phyloP scores from a whole-genome alignment of 1,284 basidiomycete species.

The Cryptococcus sp. region DNA sequence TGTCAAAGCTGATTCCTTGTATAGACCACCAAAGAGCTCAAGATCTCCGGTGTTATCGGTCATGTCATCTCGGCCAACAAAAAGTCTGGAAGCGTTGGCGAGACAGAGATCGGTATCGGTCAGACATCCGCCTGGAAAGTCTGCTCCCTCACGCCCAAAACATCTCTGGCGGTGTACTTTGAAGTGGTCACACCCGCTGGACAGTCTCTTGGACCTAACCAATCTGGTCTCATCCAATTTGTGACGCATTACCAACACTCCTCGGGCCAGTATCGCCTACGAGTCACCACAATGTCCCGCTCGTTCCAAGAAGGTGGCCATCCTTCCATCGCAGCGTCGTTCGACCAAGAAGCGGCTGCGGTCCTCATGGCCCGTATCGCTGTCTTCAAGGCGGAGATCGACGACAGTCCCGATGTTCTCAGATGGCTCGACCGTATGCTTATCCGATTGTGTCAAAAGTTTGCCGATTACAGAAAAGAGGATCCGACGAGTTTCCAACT shows the following conservation, averaged over 20 bases:
- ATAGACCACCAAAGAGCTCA: conserved; percentile 97
- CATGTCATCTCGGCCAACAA: conserved; percentile 97
- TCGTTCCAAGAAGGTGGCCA: conserved; percentile 97
- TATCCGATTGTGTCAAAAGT: conserved; percentile 98
- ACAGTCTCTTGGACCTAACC: conserved; percentile 85
- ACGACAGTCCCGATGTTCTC: conserved; percentile 95
- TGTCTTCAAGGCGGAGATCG: conserved; percentile 99
- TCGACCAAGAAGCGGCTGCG: conserved; percentile 97
- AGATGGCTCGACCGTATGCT: conserved; percentile 99
- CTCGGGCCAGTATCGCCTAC: conserved; percentile 88
- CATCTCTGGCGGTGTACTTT: conserved; percentile 92
- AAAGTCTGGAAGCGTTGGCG: conserved; percentile 94
- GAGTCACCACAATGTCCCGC: conserved; percentile 94
- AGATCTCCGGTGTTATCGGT: conserved; percentile 96
- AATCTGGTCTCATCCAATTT: conserved; percentile 95
- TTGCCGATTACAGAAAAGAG: conserved; percentile 98
- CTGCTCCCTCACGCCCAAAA: conserved; percentile 84
- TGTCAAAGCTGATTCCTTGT: background rate
- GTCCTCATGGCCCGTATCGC: conserved; percentile 99
- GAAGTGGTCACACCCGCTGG: conserved; percentile 99
- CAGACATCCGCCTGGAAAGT: conserved; percentile 99
- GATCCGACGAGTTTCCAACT: conserved; percentile 93
- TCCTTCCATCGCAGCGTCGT: conserved; percentile 86
- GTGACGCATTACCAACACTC: conserved; percentile 99
- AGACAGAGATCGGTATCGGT: conserved; percentile 99